phyloP scores from a whole-genome alignment of 2,329 filamentous ascomycete species.

The Pyricularia pennisetigena region DNA sequence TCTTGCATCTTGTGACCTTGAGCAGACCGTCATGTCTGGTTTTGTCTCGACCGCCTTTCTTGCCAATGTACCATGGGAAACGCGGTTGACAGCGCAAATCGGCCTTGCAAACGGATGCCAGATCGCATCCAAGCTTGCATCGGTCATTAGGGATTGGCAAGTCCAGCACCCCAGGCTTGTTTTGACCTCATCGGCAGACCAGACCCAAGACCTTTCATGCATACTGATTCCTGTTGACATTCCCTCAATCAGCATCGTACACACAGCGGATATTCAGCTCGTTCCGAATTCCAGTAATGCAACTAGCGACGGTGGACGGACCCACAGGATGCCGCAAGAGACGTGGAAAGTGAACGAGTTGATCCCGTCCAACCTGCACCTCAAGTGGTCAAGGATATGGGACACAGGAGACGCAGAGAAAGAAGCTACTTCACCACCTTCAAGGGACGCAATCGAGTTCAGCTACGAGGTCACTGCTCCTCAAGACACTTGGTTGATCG shows the following conservation, averaged over 20 bases:
- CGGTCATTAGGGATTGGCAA: slow-evolving; percentile 29
- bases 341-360: slow-evolving; percentile 53
- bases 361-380: slow-evolving; percentile 49
- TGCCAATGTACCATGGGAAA: slow-evolving; percentile 32
- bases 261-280: slow-evolving; percentile 63
- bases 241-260: slow-evolving; percentile 70
- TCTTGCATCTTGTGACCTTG: slow-evolving; percentile 42
- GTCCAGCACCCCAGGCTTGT: slow-evolving; percentile 20
- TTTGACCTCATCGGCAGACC: slow-evolving; percentile 19
- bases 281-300: slow-evolving; percentile 20
- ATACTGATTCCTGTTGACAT: slow-evolving; percentile 88
- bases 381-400: slow-evolving; percentile 55
- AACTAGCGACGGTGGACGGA: slow-evolving; percentile 11
- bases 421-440: slow-evolving; percentile 14
- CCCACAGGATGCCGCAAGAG: slow-evolving; percentile 20
- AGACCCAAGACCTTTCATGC: slow-evolving; percentile 36
- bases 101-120: slow-evolving; percentile 29
- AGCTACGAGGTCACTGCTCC: slow-evolving; percentile 72
- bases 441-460: slow-evolving; percentile 53
- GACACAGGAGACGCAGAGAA: slow-evolving; percentile 33
- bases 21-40: slow-evolving; percentile 43
- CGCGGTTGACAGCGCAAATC: slow-evolving; percentile 27
- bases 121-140: slow-evolving; percentile 17
- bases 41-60: slow-evolving; percentile 40
- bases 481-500: slow-evolving; percentile 73